Conservation (phyloP, 805 yeast species). For the Wickerhamomyces kurtzmanii region DNA sequence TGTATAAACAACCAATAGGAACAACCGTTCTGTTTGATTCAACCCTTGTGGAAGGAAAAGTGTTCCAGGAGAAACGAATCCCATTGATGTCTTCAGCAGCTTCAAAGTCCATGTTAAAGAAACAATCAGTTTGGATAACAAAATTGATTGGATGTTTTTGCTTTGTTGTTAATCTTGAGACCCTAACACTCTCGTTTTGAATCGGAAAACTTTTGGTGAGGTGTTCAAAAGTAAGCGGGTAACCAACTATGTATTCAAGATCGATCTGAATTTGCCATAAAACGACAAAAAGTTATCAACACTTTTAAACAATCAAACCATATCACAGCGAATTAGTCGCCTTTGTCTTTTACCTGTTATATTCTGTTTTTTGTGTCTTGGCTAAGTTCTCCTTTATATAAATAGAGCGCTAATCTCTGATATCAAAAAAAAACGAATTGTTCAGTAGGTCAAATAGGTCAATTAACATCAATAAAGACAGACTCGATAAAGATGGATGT, state of each 20-base stretch:
- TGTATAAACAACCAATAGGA: slow-evolving; percentile 89
- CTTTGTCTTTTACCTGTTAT: neutral
- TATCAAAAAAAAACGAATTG: slow-evolving; percentile 1
- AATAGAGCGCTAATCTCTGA: no score
- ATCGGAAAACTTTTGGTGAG: neutral
- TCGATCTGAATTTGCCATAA: no score
- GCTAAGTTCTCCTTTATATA: no score
- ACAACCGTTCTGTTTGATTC: slow-evolving; percentile 90
- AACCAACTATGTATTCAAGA: no score
- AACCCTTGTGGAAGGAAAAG: slow-evolving; percentile 78
- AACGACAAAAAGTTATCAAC: no score
- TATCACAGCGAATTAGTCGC: neutral
- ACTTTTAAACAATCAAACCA: neutral
- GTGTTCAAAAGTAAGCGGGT: no score
- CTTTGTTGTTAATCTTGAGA: neutral
- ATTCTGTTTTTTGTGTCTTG: slow-evolving; percentile 4
- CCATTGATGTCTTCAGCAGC: slow-evolving; percentile 65
- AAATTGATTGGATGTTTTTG: neutral
- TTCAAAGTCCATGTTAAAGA: slow-evolving; percentile 34
- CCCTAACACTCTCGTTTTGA: neutral
- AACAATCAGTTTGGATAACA: neutral
- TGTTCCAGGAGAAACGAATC: slow-evolving; percentile 70
- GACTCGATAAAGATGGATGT: no score
- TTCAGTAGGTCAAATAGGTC: neutral
- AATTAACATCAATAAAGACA: no score